These are phyloP conservation scores for Beauveria varroae DNA, from an alignment of 2,329 filamentous ascomycete genomes.

Conservation along the genomic window DNA sequence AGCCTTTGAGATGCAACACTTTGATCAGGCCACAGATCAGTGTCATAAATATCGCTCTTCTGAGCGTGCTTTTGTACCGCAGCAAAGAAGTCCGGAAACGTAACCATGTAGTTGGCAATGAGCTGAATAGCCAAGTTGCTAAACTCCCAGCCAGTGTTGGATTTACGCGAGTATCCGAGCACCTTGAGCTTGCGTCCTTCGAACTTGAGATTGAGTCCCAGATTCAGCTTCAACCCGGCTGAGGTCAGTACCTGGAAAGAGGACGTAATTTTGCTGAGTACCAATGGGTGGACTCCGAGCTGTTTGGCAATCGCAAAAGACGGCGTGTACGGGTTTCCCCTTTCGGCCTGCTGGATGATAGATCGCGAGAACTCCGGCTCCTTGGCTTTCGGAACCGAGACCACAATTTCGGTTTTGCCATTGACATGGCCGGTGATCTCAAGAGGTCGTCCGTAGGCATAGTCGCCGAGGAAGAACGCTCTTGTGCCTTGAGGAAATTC, in stretches of 20 bases:
- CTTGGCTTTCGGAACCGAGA: conserved; percentile 63
- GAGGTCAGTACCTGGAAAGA: conserved; percentile 77
- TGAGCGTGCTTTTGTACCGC: conserved; percentile 80
- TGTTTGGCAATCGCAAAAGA: conserved; percentile 83
- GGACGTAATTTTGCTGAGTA: conserved; percentile 92
- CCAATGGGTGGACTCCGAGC: conserved; percentile 74
- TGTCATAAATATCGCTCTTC: conserved; percentile 75
- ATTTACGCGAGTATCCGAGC: conserved; percentile 86
- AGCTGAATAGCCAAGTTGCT: conserved; percentile 75
- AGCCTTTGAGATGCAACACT: conserved; percentile 69
- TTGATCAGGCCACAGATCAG: conserved; percentile 73
- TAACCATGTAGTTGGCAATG: conserved; percentile 81
- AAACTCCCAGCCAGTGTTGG: conserved; percentile 88
- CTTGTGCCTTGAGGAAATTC: conserved; percentile 80
- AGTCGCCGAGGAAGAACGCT: conserved; percentile 91
- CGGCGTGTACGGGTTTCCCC: conserved; percentile 67
- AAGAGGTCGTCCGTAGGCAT: conserved; percentile 84
- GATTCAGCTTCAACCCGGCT: conserved; percentile 75
- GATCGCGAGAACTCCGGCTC: conserved; percentile 76
- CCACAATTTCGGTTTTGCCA: conserved; percentile 69
- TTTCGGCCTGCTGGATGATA: conserved; percentile 65
- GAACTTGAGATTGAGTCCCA: conserved; percentile 94
- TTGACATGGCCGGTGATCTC: conserved; percentile 67
- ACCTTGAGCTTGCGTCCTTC: conserved; percentile 94
- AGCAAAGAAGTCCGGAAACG: conserved; percentile 91